These are phyloP conservation scores for Juglanconis oblonga DNA, from an alignment of 2,329 filamentous ascomycete species.

Conservation along the genomic window DNA sequence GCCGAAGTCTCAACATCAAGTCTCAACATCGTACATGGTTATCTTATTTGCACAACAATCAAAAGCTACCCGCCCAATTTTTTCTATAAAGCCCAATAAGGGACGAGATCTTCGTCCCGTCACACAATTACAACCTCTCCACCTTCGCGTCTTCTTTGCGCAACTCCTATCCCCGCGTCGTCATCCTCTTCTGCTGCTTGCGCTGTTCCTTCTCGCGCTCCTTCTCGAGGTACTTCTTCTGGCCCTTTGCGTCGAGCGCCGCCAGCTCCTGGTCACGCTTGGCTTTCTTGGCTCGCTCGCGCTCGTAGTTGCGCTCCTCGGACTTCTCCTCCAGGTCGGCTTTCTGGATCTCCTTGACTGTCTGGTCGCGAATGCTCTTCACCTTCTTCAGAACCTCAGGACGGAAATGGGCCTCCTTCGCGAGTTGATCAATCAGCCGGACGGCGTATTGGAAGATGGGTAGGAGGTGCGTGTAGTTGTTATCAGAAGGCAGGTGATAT, in stretches of 20 bases:
- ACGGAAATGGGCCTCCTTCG: slow-evolving; percentile 76
- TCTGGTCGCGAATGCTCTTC: slow-evolving; percentile 73
- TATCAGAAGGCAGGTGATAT: slow-evolving; percentile 63
- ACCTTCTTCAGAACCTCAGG: slow-evolving; percentile 87
- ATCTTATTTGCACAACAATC: neutral
- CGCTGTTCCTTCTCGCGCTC: slow-evolving; percentile 72
- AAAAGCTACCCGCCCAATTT: neutral
- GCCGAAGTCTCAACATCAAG: too few relatives aligned
- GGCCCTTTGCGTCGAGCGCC: slow-evolving; percentile 73
- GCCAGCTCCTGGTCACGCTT: slow-evolving; percentile 84
- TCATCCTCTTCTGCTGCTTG: slow-evolving; percentile 53
- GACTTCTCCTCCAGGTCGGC: slow-evolving; percentile 75
- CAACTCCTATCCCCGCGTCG: slow-evolving; percentile 42
- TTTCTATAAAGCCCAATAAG: neutral
- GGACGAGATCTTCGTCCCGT: neutral
- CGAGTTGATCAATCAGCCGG: slow-evolving; percentile 79
- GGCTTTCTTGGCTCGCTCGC: slow-evolving; percentile 77
- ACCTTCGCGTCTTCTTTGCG: neutral
- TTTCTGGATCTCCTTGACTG: slow-evolving; percentile 76
- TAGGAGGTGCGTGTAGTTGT: slow-evolving; percentile 63
- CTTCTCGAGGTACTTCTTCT: slow-evolving; percentile 81
- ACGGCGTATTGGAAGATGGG: slow-evolving; percentile 81
- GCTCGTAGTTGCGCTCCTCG: slow-evolving; percentile 70
- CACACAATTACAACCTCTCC: neutral
- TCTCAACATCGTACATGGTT: neutral